Base-by-base conservation (phyloP, 345 rosid genomes). In the Melaleuca alternifolia region DNA sequence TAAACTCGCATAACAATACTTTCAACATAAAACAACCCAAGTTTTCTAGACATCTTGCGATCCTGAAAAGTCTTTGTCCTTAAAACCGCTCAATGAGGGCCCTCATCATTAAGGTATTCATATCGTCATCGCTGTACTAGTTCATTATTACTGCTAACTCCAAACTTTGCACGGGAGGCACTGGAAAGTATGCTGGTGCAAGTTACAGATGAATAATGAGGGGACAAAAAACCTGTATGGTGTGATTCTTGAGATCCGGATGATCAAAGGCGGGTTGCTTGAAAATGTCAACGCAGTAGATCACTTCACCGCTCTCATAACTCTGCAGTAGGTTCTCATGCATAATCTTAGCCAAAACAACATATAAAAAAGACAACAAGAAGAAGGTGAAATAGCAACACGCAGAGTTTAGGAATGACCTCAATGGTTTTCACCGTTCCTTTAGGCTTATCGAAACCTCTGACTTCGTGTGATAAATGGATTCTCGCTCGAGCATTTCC, bases 211-310 rank as follows among this genome's bases (percentile, higher is more conserved):
- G 4, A 41, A 41, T 2, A 41, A 41, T 41, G 41, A 41, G 41
- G 41, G 41, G 41, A 41, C 41, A 41, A 41, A 83, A 83, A 53
- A 89, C 87, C 82, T 87, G 89, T 53, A 89, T 53, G 18, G 23
- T 65, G 14, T 87, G 90, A 75, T 84, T 87, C 52, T n/a, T 65
- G 54, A 87, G 86, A 26, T 87, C 81, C n/a, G 89, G 89, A 84
- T 89, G 89, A 79, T 79, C 79, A 65, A 91, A 88, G n/a, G 92
- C 88, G 24, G 88, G 89, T 15, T 88, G 90, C 54, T 91, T 84
- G 65, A 85, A 83, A 33, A 89, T 87, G 54, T 88, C 85, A n/a
- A 91, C 86, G 56, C 89, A 89, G 10, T 89, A 89, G 52, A 89
- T 50, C 33, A n/a, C 51, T 15, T 87, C 87, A 37, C 85, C 88